Base-by-base conservation (phyloP, 2,329 filamentous ascomycete species). In the Fusarium luffae region DNA sequence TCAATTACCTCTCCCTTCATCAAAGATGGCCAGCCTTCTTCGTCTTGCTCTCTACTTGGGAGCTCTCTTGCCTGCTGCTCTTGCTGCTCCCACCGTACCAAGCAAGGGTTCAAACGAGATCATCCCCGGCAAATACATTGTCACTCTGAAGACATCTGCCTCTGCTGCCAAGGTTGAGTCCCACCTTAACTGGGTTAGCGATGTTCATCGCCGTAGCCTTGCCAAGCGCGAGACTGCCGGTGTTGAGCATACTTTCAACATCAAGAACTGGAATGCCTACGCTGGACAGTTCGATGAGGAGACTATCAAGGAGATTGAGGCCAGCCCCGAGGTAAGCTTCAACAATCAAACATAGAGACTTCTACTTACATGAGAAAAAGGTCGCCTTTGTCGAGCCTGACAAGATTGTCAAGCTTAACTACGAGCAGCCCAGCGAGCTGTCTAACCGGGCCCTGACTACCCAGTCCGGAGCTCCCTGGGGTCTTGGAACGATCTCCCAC, bases 241-340 rank as follows among this genome's bases (percentile, higher is more conserved):
- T 37, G 32, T 51, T 11, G 48, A 51, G 4, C 32, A 51, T 8
- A 51, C 21, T 5, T 51, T 51, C 32, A 51, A 51, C 30, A 51
- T 51, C 32, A 51, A 51, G 48, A 51, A 51, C 32, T 51, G 48
- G 48, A 51, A 51, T 8, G 48, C 48, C 32, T 51, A 51, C 19
- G 48, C 48, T 7, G 48, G 48, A 40, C 48, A 51, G 48, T 51
- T 51, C 12, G 48, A 51, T 51, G 48, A 51, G 10, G 48, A 51
- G 10, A 51, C 48, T 40, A 51, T 51, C 23, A 51, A 51, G 18
- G 48, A 51, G 37, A 51, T 51, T 16, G 21, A 51, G 30, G 48
- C 48, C 7, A 51, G 48, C 32, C 48, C 48, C 1, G 48, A 51
- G 48, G 48, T 51, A 27, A 30, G 13, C n/a, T 30, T 8, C n/a